Evolutionary conservation across 257 asterid genomes (phyloP), one percentile per base, ranked within the genome.

Genomic region (Ehretia macrophylla): DNA sequence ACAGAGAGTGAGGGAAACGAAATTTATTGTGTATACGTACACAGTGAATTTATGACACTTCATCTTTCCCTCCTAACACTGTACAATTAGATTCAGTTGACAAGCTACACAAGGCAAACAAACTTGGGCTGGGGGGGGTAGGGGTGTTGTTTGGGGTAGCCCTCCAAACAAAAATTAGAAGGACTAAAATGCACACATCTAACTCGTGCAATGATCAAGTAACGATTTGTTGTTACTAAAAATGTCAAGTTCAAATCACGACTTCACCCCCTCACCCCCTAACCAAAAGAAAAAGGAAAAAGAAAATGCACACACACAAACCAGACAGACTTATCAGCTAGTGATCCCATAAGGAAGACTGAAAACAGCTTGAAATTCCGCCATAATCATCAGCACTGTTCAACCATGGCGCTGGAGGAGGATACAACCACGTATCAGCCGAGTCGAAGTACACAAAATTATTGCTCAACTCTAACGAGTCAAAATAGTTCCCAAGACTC

Each of bases 271-370:
- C n/a, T n/a, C n/a, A n/a, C n/a, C n/a, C n/a, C n/a, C n/a, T n/a
- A n/a, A n/a, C n/a, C n/a, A n/a, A 38, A 38, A 38, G 11, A 38
- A 11, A 11, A 5, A 38, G 44, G 11, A 59, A 73, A 68, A 55
- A 60, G 51, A 4, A 42, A n/a, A 14, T 17, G 58, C 27, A 56
- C 27, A 56, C 63, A 23, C 46, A 14, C 58, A 59, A 14, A 20
- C n/a, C 22, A 49, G 32, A 17, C 53, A 32, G 39, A 23, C 27
- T 23, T 10, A 11, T 40, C 12, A 10, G 35, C 51, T 58, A 81
- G 66, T 83, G 77, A 76, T 88, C 62, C 96, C 96, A 85, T 55
- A 75, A 46, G 32, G 72, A 66, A n/a, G 77, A 54, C 8, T 77
- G 89, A 23, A 83, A 81, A 45, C 53, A 27, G 47, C 49, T 48